Evolutionary conservation across 176 grass and related monocot species (phyloP).

Genomic region (Eremochloa ophiuroides): DNA sequence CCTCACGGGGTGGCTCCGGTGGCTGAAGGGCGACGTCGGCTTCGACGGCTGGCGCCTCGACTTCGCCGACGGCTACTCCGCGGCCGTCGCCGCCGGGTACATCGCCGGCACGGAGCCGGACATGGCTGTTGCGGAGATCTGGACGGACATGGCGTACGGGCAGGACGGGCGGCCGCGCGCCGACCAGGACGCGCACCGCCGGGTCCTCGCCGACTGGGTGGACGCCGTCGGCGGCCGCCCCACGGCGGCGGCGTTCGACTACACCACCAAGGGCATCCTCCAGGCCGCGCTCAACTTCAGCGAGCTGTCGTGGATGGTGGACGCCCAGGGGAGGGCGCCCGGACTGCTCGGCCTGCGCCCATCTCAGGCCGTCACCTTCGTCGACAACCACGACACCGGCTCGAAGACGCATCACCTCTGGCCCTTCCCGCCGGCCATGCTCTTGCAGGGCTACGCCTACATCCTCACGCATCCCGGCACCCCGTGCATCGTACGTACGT

Average conservation of each 20-base stretch:
- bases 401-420: slow-evolving; percentile 46
- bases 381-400: slow-evolving; percentile 87
- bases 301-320: slow-evolving; percentile 38
- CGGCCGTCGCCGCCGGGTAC: slow-evolving; percentile 38
- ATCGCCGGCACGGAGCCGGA: slow-evolving; percentile 26
- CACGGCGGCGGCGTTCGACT: slow-evolving; percentile 40
- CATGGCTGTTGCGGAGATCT: slow-evolving; percentile 52
- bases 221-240: slow-evolving; percentile 29
- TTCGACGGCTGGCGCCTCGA: slow-evolving; percentile 66
- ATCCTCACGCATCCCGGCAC: slow-evolving; percentile 47
- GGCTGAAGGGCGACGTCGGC: slow-evolving; percentile 53
- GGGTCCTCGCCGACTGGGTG: slow-evolving; percentile 47
- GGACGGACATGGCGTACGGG: slow-evolving; percentile 37
- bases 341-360: slow-evolving; percentile 57
- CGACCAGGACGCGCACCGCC: slow-evolving; percentile 42
- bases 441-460: slow-evolving; percentile 67
- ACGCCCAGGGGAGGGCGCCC: slow-evolving; percentile 34
- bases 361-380: slow-evolving; percentile 68
- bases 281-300: slow-evolving; percentile 34
- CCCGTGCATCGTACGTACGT: slow-evolving; percentile 44
- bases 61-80: slow-evolving; percentile 45
- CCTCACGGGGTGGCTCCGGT: slow-evolving; percentile 59
- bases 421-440: slow-evolving; percentile 50
- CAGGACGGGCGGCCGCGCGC: slow-evolving; percentile 31
- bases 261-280: slow-evolving; percentile 65